Percentiles rank a stretch among this genome's conserved stretches.
phyloP scores from a whole-genome alignment of 139 green algal species.

The Volvox africanus region DNA sequence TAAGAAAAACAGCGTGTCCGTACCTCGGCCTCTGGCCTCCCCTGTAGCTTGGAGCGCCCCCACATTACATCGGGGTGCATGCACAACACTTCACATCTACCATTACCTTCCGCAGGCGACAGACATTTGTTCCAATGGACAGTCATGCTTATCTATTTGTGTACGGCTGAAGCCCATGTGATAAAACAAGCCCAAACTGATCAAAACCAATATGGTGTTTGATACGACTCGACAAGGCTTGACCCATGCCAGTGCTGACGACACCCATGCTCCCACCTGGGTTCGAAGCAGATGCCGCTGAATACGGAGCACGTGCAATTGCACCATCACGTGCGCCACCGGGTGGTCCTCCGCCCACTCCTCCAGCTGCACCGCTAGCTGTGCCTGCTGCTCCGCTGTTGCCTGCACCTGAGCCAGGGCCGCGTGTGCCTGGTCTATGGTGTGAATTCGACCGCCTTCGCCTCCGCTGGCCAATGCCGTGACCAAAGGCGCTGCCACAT shows the following conservation, averaged over 20 bases:
- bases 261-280: neutral
- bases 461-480: neutral
- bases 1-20: too few relatives aligned
- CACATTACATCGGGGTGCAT: too few relatives aligned
- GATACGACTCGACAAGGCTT: too few relatives aligned
- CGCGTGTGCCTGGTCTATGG: neutral
- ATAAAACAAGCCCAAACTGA: too few relatives aligned
- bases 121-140: too few relatives aligned
- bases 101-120: too few relatives aligned
- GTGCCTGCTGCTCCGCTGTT: slow-evolving; percentile 17
- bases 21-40: too few relatives aligned
- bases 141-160: too few relatives aligned
- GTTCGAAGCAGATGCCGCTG: slow-evolving; percentile 8
- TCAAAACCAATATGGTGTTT: too few relatives aligned
- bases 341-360: slow-evolving; percentile 35
- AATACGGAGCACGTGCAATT: slow-evolving; percentile 9
- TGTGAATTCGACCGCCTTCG: neutral
- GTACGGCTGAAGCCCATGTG: too few relatives aligned
- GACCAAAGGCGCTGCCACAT: neutral
- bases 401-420: neutral
- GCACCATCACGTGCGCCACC: slow-evolving; percentile 8
- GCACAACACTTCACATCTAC: too few relatives aligned
- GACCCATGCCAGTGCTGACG: neutral
- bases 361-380: neutral
- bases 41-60: too few relatives aligned